Evolutionary conservation across 2,329 filamentous ascomycete genomes (phyloP).

Genomic region (Beauveria caledonica): DNA sequence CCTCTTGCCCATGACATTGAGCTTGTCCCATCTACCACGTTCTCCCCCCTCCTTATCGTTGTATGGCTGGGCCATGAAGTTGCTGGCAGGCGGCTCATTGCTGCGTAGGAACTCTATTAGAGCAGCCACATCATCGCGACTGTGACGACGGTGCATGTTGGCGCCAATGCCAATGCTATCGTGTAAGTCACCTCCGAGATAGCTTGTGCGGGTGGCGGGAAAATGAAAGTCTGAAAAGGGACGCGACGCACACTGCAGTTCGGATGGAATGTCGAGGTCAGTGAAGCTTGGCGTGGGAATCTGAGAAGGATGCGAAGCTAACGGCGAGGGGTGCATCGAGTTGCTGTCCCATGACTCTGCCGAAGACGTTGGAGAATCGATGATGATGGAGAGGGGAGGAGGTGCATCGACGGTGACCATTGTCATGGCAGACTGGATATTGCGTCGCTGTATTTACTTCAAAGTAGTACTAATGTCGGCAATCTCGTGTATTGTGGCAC

Average conservation of each 20-base stretch:
- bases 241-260: background rate
- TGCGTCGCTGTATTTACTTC: background rate
- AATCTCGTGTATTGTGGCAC: conserved; percentile 8
- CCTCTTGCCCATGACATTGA: conserved; percentile 29
- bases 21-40: conserved; percentile 32
- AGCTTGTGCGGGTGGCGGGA: conserved; percentile 9
- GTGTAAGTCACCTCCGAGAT: conserved; percentile 11
- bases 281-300: conserved; percentile 6
- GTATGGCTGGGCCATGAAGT: conserved; percentile 40
- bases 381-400: conserved; percentile 6
- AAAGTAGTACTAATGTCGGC: background rate
- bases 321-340: conserved; percentile 9
- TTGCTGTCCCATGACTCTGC: conserved; percentile 6
- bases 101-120: conserved; percentile 43
- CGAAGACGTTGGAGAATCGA: conserved; percentile 1
- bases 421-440: background rate
- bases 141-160: background rate
- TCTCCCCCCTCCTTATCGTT: conserved; percentile 19
- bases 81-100: conserved; percentile 39
- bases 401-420: background rate
- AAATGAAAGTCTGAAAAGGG: background rate
- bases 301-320: conserved; percentile 11
- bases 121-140: conserved; percentile 23
- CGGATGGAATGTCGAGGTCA: conserved; percentile 7
- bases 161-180: background rate